Base-by-base conservation (phyloP, 2,329 filamentous ascomycete species). In the Claviceps monticola region DNA sequence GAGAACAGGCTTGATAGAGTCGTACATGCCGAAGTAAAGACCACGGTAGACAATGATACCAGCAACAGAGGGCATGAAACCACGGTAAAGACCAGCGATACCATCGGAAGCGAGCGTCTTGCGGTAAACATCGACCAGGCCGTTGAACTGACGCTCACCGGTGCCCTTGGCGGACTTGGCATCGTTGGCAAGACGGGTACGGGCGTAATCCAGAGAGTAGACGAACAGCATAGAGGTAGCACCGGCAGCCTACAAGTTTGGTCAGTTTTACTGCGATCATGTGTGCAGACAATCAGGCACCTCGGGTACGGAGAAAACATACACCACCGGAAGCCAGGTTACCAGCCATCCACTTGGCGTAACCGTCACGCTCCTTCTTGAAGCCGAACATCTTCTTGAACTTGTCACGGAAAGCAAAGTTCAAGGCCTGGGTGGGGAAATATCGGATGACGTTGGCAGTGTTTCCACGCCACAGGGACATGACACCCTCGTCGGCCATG, bases 21-120 rank as follows among this genome's bases (percentile, higher is more conserved):
- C 93, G 89, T 98, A 98, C 86, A 98, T 86, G 73, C 93, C 93
- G 86, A 98, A 98, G 90, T 98, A 98, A 68, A 98, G 89, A 96
- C 93, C 93, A 88, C 93, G 93, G 88, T 98, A 98, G 79, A 98
- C 93, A 68, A 98, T 76, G 75, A 98, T 98, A 86, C 93, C 93
- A 75, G 86, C 82, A 70, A 98, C 93, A 69, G 93, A 98, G 74
- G 94, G 93, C 82, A 90, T 89, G 87, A 98, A 98, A 82, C 93
- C 93, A 95, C 93, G 93, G 88, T 98, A 98, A 70, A 98, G 90
- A 94, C 93, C 93, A 71, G 84, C 86, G 78, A 98, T 81, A 94
- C 93, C 93, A 74, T 98, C 93, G 68, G 88, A 87, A 66, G 93
- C 91, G 68, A 98, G 83, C 68, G 93, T 98, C 93, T 98, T 98